Conservation (phyloP, 2,329 filamentous ascomycete genomes). For the Graphilbum fragrans region DNA sequence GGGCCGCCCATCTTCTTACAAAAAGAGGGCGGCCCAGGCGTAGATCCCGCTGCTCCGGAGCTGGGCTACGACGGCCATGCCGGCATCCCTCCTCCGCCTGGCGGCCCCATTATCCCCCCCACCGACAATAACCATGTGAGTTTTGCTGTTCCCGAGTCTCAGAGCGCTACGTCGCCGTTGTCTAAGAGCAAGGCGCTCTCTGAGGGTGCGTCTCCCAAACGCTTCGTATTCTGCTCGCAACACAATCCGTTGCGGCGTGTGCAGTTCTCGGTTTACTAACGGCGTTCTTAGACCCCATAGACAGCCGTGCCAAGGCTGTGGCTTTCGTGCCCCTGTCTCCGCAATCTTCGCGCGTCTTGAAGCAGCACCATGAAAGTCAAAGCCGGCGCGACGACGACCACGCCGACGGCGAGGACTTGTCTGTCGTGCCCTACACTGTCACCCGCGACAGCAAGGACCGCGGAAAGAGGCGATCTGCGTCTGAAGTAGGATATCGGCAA, state of each 20-base stretch:
- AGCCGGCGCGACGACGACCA: slow-evolving; percentile 1
- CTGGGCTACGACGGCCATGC: too few relatives aligned
- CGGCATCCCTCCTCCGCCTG: slow-evolving; percentile 5
- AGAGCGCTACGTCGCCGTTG: not conserved
- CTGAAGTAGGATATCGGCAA: too few relatives aligned
- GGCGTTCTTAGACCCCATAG: too few relatives aligned
- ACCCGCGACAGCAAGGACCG: too few relatives aligned
- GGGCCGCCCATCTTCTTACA: too few relatives aligned
- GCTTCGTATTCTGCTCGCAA: too few relatives aligned
- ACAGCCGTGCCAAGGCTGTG: slow-evolving; percentile 21
- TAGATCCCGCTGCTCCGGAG: too few relatives aligned
- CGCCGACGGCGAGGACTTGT: slow-evolving; percentile 1
- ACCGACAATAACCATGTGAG: slow-evolving; percentile 12
- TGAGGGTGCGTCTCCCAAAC: slow-evolving; percentile 9
- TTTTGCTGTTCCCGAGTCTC: slow-evolving; percentile 5
- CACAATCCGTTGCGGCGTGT: too few relatives aligned
- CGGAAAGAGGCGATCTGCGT: too few relatives aligned
- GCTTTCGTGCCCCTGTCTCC: slow-evolving; percentile 37
- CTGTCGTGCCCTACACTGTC: slow-evolving; percentile 18
- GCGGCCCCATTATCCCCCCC: not conserved
- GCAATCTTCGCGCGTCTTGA: slow-evolving; percentile 32
- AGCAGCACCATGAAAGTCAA: slow-evolving; percentile 22
- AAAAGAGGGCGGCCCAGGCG: too few relatives aligned
- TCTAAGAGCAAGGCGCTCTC: slow-evolving; percentile 1
- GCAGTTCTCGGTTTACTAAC: too few relatives aligned